Evolutionary conservation across 1,284 basidiomycete genomes (phyloP), one percentile per base, ranked within the genome.

Genomic region (Ganoderma leucocontextum): DNA sequence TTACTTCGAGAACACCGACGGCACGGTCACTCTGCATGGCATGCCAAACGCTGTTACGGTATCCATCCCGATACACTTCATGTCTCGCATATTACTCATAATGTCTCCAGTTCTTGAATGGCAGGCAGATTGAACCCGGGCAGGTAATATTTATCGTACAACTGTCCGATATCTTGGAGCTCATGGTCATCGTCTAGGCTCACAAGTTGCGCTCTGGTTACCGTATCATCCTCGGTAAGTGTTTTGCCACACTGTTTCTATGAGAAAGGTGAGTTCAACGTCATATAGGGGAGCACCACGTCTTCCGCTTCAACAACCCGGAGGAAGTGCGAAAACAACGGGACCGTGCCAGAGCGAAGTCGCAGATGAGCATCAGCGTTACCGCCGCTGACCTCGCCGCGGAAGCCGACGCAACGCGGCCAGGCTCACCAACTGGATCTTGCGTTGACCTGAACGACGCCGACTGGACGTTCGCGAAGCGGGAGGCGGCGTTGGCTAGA

Each of bases 261-360:
- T 13, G 8, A 29, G 15, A 9, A 35, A 61, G 44, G 38, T 66
- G 44, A 52, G 60, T 35, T 67, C 33, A 41, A 60, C 49, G 63
- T 53, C 61, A 60, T 59, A 47, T 71, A 94, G 97, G 97, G 64
- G 97, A 99, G 75, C 93, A 97, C 72, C 98, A 99, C 81, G 96
- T 99, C 66, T 99, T 99, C 81, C 90, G 97, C 19, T 99, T 98
- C 83, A 99, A 98, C 78, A 94, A 97, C 76, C 96, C 96, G 0
- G 95, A 96, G 78, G 94, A 97, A 76, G 97, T 97, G 63, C 91
- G 96, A 70, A 96, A 95, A 74, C 92, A 92, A 74, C 89, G 96
- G 62, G 90, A 96, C 78, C 91, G 94, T 55, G 89, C 90, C 2
- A 90, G 89, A 4, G 84, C 86, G 63, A 90, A 86, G 78, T 92